phyloP scores from a whole-genome alignment of 768 basidiomycete genomes.

The Exsudoporus frostii region DNA sequence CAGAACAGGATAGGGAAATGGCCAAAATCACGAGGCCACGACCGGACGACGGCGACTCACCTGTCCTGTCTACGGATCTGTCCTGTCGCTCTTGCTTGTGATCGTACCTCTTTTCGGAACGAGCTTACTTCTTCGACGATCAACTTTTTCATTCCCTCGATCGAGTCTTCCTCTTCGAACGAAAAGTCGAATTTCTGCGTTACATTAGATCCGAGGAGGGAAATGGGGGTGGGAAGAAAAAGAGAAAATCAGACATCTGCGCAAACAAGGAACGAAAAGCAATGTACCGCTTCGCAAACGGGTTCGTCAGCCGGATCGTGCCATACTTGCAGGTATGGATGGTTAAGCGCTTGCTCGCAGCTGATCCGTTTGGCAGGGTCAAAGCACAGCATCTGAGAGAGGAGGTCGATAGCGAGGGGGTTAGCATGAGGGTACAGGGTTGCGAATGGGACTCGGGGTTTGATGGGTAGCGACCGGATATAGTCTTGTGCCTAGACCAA shows the following conservation, averaged over 20 bases:
- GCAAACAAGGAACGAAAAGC: neutral
- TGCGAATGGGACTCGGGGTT: conserved; percentile 88
- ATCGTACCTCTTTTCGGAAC: conserved; percentile 88
- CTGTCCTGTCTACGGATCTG: conserved; percentile 78
- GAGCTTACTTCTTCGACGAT: conserved; percentile 90
- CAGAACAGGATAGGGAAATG: neutral
- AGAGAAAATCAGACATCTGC: neutral
- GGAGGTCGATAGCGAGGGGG: conserved; percentile 88
- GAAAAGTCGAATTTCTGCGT: conserved; percentile 84
- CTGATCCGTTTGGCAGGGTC: conserved; percentile 96
- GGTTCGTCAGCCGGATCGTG: conserved; percentile 97
- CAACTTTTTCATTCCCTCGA: conserved; percentile 94
- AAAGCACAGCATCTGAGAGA: conserved; percentile 89
- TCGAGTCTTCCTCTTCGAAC: conserved; percentile 95
- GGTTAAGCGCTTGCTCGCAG: conserved; percentile 92
- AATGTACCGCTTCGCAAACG: conserved; percentile 66
- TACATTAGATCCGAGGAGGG: neutral
- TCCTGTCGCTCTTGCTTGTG: conserved; percentile 69
- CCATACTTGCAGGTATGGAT: conserved; percentile 96
- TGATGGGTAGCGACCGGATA: conserved; percentile 96
- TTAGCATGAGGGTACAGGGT: conserved; percentile 93
- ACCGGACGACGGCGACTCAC: conserved; percentile 33
- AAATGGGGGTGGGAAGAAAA: neutral
- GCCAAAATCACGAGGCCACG: neutral
- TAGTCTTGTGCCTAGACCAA: conserved; percentile 85